A percentile compares a stretch with the other conserved stretches of the same genome.
phyloP scores from a whole-genome alignment of 108 stramenopile species.

The Cylindrotheca closterium region DNA sequence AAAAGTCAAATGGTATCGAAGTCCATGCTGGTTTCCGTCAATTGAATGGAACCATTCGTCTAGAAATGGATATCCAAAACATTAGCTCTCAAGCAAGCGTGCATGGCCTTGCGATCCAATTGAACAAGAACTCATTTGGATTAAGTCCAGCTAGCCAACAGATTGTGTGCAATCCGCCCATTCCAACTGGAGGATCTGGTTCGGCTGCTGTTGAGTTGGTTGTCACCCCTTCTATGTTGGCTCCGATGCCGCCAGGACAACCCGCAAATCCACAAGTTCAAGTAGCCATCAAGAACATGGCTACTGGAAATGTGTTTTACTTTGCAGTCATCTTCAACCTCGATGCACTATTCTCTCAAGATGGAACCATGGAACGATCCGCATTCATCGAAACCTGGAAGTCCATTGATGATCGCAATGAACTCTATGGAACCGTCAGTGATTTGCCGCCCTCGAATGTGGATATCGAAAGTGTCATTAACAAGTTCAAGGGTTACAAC shows the following conservation, averaged over 20 bases:
- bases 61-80: slow-evolving; percentile 90
- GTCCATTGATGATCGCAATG: slow-evolving; percentile 89
- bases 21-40: slow-evolving; percentile 81
- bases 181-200: slow-evolving; percentile 61
- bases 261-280: slow-evolving; percentile 83
- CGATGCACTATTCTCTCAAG: slow-evolving; percentile 76
- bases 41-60: slow-evolving; percentile 53
- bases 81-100: slow-evolving; percentile 63
- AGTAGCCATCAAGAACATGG: slow-evolving; percentile 94
- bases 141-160: slow-evolving; percentile 88
- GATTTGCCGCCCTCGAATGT: slow-evolving; percentile 69
- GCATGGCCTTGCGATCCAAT: slow-evolving; percentile 88
- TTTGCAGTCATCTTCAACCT: slow-evolving; percentile 83
- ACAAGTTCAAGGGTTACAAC: slow-evolving; percentile 79
- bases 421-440: slow-evolving; percentile 71
- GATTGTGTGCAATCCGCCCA: slow-evolving; percentile 78
- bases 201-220: slow-evolving; percentile 61
- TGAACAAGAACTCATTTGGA: slow-evolving; percentile 98
- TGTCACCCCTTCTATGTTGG: slow-evolving; percentile 77
- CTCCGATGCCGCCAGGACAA: slow-evolving; percentile 62
- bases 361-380: slow-evolving; percentile 75
- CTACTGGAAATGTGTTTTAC: slow-evolving; percentile 87
- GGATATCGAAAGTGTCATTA: slow-evolving; percentile 74
- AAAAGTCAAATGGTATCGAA: slow-evolving; percentile 88
- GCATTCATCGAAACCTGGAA: slow-evolving; percentile 86